Evolutionary conservation across 2,329 filamentous ascomycete species (phyloP).

Genomic region (Fusarium sp.): DNA sequence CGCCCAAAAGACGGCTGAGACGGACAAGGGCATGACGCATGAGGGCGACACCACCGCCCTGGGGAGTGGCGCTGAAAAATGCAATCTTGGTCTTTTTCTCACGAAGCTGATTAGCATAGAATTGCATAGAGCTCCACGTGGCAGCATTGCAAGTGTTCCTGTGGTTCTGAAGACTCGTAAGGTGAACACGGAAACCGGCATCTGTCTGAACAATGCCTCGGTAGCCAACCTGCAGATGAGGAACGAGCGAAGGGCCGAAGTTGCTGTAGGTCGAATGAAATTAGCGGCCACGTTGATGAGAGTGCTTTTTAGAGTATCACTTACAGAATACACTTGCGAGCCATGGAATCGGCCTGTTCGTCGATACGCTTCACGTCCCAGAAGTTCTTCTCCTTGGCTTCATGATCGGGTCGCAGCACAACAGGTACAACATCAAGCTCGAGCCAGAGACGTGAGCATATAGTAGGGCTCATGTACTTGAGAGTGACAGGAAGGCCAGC

Average conservation of each 20-base stretch:
- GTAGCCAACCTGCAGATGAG: constrained; percentile 73
- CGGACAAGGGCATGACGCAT: constrained; percentile 83
- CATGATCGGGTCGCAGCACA: constrained; percentile 63
- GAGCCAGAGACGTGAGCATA: constrained; percentile 77
- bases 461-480: constrained; percentile 66
- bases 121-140: constrained; percentile 73
- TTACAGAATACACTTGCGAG: constrained; percentile 78
- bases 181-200: constrained; percentile 67
- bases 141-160: constrained; percentile 64
- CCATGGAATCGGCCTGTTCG: constrained; percentile 84
- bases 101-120: constrained; percentile 70
- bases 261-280: constrained; percentile 55
- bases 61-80: constrained; percentile 82
- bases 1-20: constrained; percentile 71
- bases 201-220: constrained; percentile 77
- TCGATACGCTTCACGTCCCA: constrained; percentile 71
- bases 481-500: constrained; percentile 72
- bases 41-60: constrained; percentile 82
- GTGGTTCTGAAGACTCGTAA: constrained; percentile 67
- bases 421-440: constrained; percentile 81
- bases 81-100: constrained; percentile 72
- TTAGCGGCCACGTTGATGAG: not conserved
- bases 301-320: constrained; percentile 34
- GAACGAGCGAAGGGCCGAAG: constrained; percentile 77
- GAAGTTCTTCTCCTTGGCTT: constrained; percentile 54